Evolutionary conservation across 768 basidiomycete genomes (phyloP).

Genomic region (Panaeolus cyanescens): DNA sequence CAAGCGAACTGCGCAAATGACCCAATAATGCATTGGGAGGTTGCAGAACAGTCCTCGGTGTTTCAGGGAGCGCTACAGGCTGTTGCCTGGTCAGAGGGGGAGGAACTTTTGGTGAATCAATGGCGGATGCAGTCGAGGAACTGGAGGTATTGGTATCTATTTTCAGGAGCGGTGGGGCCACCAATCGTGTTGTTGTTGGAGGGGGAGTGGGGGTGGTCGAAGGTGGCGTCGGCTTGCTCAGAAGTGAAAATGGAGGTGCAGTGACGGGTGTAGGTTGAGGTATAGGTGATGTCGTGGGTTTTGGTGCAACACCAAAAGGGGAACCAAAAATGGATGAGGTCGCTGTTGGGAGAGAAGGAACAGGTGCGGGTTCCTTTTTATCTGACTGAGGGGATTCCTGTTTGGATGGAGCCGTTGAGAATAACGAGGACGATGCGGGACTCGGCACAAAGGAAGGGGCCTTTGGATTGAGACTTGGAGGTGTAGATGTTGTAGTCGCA

Average conservation of each 20-base stretch:
- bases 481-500: not conserved
- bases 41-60: constrained; percentile 34
- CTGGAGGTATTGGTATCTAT: constrained; percentile 32
- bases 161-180: constrained; percentile 32
- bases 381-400: not conserved
- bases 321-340: constrained; percentile 12
- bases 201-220: constrained; percentile 15
- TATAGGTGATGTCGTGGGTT: constrained; percentile 25
- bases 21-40: constrained; percentile 33
- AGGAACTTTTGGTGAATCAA: constrained; percentile 33
- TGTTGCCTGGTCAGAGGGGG: constrained; percentile 39
- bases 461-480: not conserved
- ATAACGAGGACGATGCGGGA: not conserved
- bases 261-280: constrained; percentile 12
- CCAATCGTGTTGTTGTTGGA: constrained; percentile 13
- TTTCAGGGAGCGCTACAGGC: constrained; percentile 50
- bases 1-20: constrained; percentile 26
- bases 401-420: not conserved
- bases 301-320: constrained; percentile 2
- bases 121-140: constrained; percentile 16
- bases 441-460: not conserved
- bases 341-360: not conserved
- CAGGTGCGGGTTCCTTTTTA: not conserved
- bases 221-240: constrained; percentile 5
- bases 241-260: constrained; percentile 1